These are phyloP conservation scores for Aspergillus campestris DNA, from an alignment of 495 filamentous ascomycete genomes.

Conservation along the genomic window DNA sequence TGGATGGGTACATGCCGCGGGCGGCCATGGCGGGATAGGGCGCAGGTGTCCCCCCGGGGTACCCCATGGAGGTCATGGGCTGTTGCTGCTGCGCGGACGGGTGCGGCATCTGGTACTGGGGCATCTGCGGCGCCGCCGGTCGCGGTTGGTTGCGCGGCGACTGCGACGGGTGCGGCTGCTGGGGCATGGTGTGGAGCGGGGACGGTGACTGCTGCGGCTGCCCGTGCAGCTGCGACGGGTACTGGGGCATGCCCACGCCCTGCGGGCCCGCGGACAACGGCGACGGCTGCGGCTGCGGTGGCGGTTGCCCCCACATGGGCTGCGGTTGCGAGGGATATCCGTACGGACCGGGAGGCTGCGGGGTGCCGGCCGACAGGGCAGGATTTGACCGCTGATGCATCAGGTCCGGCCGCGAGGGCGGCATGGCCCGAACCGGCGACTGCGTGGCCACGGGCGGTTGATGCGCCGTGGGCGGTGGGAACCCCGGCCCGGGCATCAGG, in stretches of 20 bases:
- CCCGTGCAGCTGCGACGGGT: constrained; percentile 29
- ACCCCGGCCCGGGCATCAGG: constrained; percentile 30
- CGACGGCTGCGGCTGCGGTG: constrained; percentile 46
- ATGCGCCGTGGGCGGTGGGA: constrained; percentile 27
- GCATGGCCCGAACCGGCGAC: constrained; percentile 36
- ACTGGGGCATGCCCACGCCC: constrained; percentile 38
- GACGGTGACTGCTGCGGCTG: constrained; percentile 37
- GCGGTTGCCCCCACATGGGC: constrained; percentile 47
- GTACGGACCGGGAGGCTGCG: constrained; percentile 35
- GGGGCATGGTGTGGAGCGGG: constrained; percentile 25
- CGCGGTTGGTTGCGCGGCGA: constrained; percentile 41
- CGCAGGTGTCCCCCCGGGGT: constrained; percentile 25
- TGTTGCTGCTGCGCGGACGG: constrained; percentile 52
- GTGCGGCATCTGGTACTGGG: constrained; percentile 43
- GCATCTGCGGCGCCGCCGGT: constrained; percentile 32
- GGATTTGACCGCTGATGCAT: constrained; percentile 39
- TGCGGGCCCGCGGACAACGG: constrained; percentile 35
- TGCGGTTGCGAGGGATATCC: constrained; percentile 40
- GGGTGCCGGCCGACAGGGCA: constrained; percentile 28
- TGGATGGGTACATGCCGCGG: constrained; percentile 35
- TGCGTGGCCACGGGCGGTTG: constrained; percentile 32
- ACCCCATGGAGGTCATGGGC: constrained; percentile 39
- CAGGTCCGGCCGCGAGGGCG: constrained; percentile 35
- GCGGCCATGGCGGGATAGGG: constrained; percentile 31
- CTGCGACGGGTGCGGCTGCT: constrained; percentile 37